Evolutionary conservation across 805 yeast species (phyloP), one percentile per base, ranked within the genome.

Genomic region (Hanseniaspora jakobsenii): DNA sequence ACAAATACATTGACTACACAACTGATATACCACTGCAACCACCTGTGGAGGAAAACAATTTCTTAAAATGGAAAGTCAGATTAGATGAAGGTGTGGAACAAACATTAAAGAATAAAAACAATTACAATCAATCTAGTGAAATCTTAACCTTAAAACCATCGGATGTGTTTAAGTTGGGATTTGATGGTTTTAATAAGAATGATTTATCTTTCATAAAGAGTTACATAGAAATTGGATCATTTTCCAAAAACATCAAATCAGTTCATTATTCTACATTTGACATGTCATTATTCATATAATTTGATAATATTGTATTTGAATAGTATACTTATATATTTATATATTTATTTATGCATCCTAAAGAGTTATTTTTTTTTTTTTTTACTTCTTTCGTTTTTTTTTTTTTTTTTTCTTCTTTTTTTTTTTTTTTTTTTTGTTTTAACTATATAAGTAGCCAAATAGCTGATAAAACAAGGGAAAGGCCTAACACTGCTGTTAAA

Each of bases 401-500:
- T n/a, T n/a, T n/a, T n/a, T n/a, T n/a, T n/a, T n/a, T n/a, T n/a
- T n/a, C n/a, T n/a, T n/a, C n/a, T n/a, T n/a, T n/a, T n/a, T n/a
- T n/a, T n/a, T n/a, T n/a, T n/a, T n/a, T n/a, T n/a, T n/a, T n/a
- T n/a, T n/a, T n/a, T n/a, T n/a, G n/a, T n/a, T n/a, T n/a, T 8
- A 28, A 1, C 49, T 49, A 63, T 35, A 64, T 42, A 13, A 71
- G 54, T 47, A 71, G 59, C 76, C 76, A 71, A 7, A 68, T 55
- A 22, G 66, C 64, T 32, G 68, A 54, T 6, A 67, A 67, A 16
- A 71, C 55, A 21, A 71, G 55, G 0, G 69, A 61, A 14, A 61
- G 59, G 31, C 77, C 78, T 44, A 75, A 54, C 28, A 79, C 55
- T 6, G 50, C 73, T 66, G 87, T 80, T 36, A 78, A 71, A 22